phyloP scores from a whole-genome alignment of 441 rosid species.

The Kokia cookei region DNA sequence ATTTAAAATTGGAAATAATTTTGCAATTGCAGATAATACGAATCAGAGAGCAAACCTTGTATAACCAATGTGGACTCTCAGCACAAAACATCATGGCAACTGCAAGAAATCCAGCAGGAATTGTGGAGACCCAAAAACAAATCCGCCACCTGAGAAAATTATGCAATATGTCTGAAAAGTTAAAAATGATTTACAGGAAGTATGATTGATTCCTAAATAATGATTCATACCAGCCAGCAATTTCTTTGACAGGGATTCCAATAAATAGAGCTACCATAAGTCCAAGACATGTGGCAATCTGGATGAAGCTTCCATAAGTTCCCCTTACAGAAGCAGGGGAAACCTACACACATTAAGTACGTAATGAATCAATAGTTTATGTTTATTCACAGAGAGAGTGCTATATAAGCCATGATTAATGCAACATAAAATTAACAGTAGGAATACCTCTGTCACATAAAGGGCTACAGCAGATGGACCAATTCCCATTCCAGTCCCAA shows the following conservation, averaged over 20 bases:
- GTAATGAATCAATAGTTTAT: background rate
- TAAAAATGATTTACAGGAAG: background rate
- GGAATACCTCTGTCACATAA: slow-evolving; percentile 82
- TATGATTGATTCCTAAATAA: background rate
- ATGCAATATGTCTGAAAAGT: background rate
- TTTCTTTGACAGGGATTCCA: slow-evolving; percentile 75
- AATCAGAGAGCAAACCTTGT: slow-evolving; percentile 43
- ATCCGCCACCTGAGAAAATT: slow-evolving; percentile 62
- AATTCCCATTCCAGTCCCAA: slow-evolving; percentile 91
- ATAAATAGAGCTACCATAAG: slow-evolving; percentile 74
- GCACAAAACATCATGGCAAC: slow-evolving; percentile 73
- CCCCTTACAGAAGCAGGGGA: slow-evolving; percentile 95
- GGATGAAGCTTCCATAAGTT: slow-evolving; percentile 90
- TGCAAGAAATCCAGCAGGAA: slow-evolving; percentile 83
- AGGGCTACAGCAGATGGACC: slow-evolving; percentile 88
- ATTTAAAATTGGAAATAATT: background rate
- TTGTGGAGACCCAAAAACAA: slow-evolving; percentile 73
- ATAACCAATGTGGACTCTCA: slow-evolving; percentile 96
- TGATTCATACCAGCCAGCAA: slow-evolving; percentile 56
- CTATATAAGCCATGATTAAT: background rate
- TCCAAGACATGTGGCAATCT: slow-evolving; percentile 91
- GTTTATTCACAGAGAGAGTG: background rate
- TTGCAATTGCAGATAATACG: background rate
- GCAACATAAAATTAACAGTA: background rate
- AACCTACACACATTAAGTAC: slow-evolving; percentile 36